These are phyloP conservation scores for Dimargaris xerosporica DNA, from an alignment of 192 early-diverging fungal species.

Conservation along the genomic window DNA sequence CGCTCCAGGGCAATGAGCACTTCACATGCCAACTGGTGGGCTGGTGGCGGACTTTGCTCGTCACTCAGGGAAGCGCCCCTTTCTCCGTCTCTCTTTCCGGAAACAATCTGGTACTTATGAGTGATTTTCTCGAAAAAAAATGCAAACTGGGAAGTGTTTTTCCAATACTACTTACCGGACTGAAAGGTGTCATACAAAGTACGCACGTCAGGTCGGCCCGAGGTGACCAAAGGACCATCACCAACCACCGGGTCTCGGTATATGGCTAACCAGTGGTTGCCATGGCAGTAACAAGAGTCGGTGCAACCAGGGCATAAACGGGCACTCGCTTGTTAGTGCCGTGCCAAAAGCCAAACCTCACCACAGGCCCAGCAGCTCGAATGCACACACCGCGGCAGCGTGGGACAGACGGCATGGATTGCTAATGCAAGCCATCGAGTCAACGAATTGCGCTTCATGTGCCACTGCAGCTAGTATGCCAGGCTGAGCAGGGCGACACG, in stretches of 20 bases:
- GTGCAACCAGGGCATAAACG: too few relatives aligned
- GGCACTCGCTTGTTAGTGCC: too few relatives aligned
- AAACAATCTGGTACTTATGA: neutral
- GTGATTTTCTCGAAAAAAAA: neutral
- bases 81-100: neutral
- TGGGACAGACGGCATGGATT: too few relatives aligned
- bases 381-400: too few relatives aligned
- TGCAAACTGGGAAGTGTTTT: neutral
- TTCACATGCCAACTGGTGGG: neutral
- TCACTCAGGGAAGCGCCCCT: neutral
- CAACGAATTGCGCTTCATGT: too few relatives aligned
- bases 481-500: too few relatives aligned
- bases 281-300: too few relatives aligned
- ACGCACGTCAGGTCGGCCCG: neutral
- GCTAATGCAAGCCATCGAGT: too few relatives aligned
- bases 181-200: slow-evolving; percentile 3
- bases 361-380: too few relatives aligned
- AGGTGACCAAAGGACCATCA: neutral
- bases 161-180: neutral
- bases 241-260: neutral
- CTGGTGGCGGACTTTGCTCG: neutral
- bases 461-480: too few relatives aligned
- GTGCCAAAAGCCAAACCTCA: too few relatives aligned
- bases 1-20: neutral
- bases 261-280: too few relatives aligned